Evolutionary conservation across 2,329 filamentous ascomycete species (phyloP), one percentile per base, ranked within the genome.

Genomic region (Elsinoe arachidis): DNA sequence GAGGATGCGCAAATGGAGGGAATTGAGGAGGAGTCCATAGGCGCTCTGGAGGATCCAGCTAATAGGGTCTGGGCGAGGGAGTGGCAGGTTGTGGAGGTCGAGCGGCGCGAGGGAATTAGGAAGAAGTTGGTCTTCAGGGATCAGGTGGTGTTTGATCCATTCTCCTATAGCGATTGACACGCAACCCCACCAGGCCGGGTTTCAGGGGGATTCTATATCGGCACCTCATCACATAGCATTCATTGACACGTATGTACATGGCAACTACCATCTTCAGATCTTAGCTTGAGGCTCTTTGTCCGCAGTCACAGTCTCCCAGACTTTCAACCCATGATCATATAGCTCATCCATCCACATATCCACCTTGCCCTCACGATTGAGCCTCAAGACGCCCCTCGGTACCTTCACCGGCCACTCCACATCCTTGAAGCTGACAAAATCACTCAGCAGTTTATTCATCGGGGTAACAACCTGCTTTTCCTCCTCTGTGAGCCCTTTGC

Each of bases 351-450:
- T 63, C 67, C 75, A 74, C 55, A 77, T 68, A 53, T 72, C 72
- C 5, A 80, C 71, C 10, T 57, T 64, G 0, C 79, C 79, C 66
- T 79, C 71, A 0, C 63, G 62, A 56, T 70, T 75, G 57, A 81
- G 61, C 39, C 72, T 73, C 56, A 77, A 67, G 57, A 80, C 66
- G 43, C 74, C 67, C 59, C 67, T 66, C 17, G 69, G 63, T 19
- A 67, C 60, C 21, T 58, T 52, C 0, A 72, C 71, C 0, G 67
- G 70, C 74, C 75, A 77, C 1, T 68, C 49, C 52, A 72, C 61
- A n/a, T 72, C 61, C 23, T 72, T 69, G 1, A 74, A 74, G 2
- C 65, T 66, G 5, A 78, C 61, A 60, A 77, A 78, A 5, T 58
- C 63, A 0, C 69, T 68, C 26, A 76, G 69, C 1, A 67, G 65